phyloP scores from a whole-genome alignment of 345 rosid species.

The Anastatica hierochuntica region DNA sequence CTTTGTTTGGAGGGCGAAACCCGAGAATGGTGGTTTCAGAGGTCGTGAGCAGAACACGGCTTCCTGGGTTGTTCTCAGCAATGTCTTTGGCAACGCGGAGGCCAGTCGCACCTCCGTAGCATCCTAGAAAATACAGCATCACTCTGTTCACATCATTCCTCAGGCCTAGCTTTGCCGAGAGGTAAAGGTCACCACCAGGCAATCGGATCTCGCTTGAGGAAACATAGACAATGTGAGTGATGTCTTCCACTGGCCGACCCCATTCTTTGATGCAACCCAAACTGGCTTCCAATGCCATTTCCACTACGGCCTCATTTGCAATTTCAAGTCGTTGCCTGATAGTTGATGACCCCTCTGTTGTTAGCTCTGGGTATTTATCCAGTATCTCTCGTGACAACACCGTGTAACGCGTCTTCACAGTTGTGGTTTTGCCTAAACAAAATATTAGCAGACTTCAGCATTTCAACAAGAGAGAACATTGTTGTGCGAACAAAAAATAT shows the following conservation, averaged over 20 bases:
- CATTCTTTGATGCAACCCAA: conserved; percentile 72
- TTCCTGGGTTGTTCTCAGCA: conserved; percentile 91
- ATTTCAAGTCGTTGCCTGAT: conserved; percentile 82
- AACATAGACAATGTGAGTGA: conserved; percentile 83
- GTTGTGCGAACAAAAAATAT: not conserved
- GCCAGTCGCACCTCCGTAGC: conserved; percentile 88
- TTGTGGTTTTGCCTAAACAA: conserved; percentile 70
- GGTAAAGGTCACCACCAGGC: conserved; percentile 90
- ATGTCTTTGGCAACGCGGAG: conserved; percentile 93
- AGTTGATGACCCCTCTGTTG: conserved; percentile 67
- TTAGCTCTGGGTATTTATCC: conserved; percentile 75
- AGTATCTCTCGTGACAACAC: conserved; percentile 80
- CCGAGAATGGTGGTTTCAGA: conserved; percentile 91
- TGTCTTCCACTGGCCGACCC: conserved; percentile 66
- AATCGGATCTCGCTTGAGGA: conserved; percentile 88
- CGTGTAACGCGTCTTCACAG: conserved; percentile 88
- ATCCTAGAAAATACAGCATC: conserved; percentile 85
- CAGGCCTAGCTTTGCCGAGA: conserved; percentile 59
- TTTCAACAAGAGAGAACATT: not conserved
- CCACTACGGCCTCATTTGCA: conserved; percentile 73
- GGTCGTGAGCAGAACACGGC: conserved; percentile 68
- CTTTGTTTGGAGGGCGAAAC: conserved; percentile 76
- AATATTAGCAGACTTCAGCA: conserved; percentile 1
- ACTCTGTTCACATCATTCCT: conserved; percentile 63
- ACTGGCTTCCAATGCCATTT: conserved; percentile 83